Percentiles rank a stretch among this genome's conserved stretches.
Conservation (phyloP, 345 rosid species). For the Garcia nutans region DNA sequence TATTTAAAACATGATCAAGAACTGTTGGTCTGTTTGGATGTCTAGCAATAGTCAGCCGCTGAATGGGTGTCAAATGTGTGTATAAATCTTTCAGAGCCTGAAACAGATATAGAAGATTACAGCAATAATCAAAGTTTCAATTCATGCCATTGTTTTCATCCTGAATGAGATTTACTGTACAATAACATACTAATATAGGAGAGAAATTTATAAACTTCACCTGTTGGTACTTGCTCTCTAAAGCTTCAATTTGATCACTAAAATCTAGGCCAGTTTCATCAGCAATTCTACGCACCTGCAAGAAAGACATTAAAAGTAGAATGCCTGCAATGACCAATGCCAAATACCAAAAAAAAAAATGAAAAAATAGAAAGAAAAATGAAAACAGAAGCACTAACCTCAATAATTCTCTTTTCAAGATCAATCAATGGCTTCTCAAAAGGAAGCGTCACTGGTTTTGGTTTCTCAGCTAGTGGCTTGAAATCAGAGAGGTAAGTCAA, state of each 20-base stretch:
- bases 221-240: conserved; percentile 81
- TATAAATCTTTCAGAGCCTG: conserved; percentile 82
- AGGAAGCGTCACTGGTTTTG: conserved; percentile 72
- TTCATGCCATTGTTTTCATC: background rate
- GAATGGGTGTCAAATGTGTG: conserved; percentile 73
- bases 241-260: conserved; percentile 66
- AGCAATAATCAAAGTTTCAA: background rate
- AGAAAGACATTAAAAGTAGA: background rate
- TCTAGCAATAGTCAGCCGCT: conserved; percentile 87
- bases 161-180: background rate
- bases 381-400: conserved; percentile 37
- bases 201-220: conserved; percentile 24
- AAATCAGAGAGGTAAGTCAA: conserved; percentile 69
- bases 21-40: conserved; percentile 96
- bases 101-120: background rate
- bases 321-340: background rate
- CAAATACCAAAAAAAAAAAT: background rate
- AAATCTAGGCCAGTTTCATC: conserved; percentile 84
- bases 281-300: conserved; percentile 90
- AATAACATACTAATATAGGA: background rate
- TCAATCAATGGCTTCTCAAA: conserved; percentile 86
- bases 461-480: conserved; percentile 68
- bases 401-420: conserved; percentile 77
- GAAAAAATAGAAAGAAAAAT: background rate
- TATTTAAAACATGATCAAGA: conserved; percentile 85